Percentiles rank a stretch among this genome's conserved stretches.
Evolutionary conservation across 2,329 filamentous ascomycete genomes (phyloP).

Genomic region (Talaromyces pinophilus): DNA sequence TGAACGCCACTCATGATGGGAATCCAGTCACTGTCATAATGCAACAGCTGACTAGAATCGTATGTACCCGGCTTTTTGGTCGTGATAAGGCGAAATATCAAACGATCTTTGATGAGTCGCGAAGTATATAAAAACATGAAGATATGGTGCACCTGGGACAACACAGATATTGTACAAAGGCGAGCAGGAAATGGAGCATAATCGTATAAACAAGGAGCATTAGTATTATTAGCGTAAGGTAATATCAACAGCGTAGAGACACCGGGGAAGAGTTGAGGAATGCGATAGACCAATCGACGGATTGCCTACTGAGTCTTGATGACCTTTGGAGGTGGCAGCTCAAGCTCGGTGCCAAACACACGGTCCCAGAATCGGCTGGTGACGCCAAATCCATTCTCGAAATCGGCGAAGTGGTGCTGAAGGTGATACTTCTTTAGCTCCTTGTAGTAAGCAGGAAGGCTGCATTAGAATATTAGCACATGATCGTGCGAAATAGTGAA

Average conservation of each 20-base stretch:
- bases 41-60: background rate
- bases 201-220: slow-evolving; percentile 1
- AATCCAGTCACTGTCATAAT: background rate
- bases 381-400: slow-evolving; percentile 95
- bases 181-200: background rate
- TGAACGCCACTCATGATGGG: background rate
- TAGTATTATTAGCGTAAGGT: slow-evolving; percentile 11
- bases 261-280: background rate
- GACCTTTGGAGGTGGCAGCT: slow-evolving; percentile 41
- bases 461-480: slow-evolving; percentile 31
- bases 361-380: slow-evolving; percentile 95
- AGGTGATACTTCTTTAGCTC: slow-evolving; percentile 96
- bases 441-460: slow-evolving; percentile 84
- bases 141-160: background rate
- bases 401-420: slow-evolving; percentile 96
- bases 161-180: background rate
- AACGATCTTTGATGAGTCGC: background rate
- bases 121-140: background rate
- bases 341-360: slow-evolving; percentile 85
- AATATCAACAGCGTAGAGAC: background rate
- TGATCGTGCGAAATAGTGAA: background rate
- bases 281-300: background rate
- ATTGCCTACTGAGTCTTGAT: slow-evolving; percentile 38
- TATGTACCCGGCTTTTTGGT: background rate
- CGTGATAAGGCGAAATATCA: background rate